phyloP scores from a whole-genome alignment of 1,139 yeast species.

The Taphrina confusa region DNA sequence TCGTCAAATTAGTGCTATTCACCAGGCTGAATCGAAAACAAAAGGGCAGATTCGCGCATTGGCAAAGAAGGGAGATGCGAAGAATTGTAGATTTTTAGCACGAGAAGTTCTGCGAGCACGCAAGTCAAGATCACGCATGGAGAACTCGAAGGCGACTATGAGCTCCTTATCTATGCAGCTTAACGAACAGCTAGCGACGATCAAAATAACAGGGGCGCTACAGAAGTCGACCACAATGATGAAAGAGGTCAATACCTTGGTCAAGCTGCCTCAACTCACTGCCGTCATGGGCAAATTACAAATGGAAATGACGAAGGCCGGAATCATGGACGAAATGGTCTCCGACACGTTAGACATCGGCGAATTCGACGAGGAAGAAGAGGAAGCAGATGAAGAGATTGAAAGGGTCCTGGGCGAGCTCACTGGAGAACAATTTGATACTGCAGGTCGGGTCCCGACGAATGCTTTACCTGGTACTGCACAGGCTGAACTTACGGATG shows the following conservation, averaged over 20 bases:
- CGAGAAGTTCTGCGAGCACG: constrained; percentile 74
- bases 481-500: constrained; percentile 42
- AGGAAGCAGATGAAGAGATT: constrained; percentile 71
- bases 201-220: constrained; percentile 79
- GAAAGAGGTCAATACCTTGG: constrained; percentile 82
- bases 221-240: constrained; percentile 75
- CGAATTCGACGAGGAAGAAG: constrained; percentile 67
- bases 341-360: constrained; percentile 80
- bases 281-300: constrained; percentile 85
- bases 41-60: constrained; percentile 70
- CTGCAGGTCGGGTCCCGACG: constrained; percentile 51
- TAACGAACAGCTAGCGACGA: constrained; percentile 87
- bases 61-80: constrained; percentile 75
- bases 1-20: constrained; percentile 63
- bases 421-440: constrained; percentile 48
- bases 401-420: constrained; percentile 58
- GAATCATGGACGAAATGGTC: constrained; percentile 93
- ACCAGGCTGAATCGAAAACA: constrained; percentile 61
- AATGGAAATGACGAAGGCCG: constrained; percentile 75
- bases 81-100: constrained; percentile 76
- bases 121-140: constrained; percentile 71
- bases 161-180: constrained; percentile 85
- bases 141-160: constrained; percentile 79
- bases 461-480: constrained; percentile 30
- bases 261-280: constrained; percentile 75